phyloP scores from a whole-genome alignment of 805 yeast genomes.

The Cyberlindnera suaveolens region DNA sequence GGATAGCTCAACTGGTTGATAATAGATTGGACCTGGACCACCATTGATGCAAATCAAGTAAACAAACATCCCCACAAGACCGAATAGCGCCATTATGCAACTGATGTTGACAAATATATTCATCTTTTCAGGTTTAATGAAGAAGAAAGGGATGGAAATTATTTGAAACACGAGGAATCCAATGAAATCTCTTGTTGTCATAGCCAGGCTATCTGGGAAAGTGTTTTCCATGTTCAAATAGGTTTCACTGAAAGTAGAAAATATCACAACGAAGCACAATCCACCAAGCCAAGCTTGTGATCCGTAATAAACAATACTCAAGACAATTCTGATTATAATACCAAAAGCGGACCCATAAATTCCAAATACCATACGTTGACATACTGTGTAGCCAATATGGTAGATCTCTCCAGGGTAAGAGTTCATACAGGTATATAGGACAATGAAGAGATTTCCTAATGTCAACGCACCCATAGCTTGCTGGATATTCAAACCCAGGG shows the following conservation, averaged over 20 bases:
- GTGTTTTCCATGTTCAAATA: constrained; percentile 33
- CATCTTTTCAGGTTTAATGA: constrained; percentile 38
- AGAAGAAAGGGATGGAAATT: constrained; percentile 34
- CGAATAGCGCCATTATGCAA: constrained; percentile 31
- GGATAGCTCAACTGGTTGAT: constrained; percentile 21
- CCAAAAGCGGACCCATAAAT: constrained; percentile 35
- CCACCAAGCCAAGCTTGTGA: constrained; percentile 41
- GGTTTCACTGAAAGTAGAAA: constrained; percentile 30
- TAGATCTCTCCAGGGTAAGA: constrained; percentile 35
- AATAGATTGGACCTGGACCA: constrained; percentile 30
- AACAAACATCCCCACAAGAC: constrained; percentile 36
- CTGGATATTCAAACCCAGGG: constrained; percentile 32
- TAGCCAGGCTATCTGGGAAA: constrained; percentile 30
- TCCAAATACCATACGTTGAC: constrained; percentile 34
- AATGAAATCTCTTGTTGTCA: constrained; percentile 36
- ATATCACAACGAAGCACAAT: constrained; percentile 30
- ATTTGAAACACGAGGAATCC: constrained; percentile 41
- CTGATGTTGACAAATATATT: constrained; percentile 30
- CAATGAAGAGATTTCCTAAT: constrained; percentile 32
- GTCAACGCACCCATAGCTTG: constrained; percentile 37
- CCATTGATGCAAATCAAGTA: constrained; percentile 28
- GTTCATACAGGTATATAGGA: constrained; percentile 29
- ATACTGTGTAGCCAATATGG: constrained; percentile 34
- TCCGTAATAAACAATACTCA: constrained; percentile 37
- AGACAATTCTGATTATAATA: constrained; percentile 32